Conservation (phyloP, 305 asterid genomes). For the Vinca major region DNA sequence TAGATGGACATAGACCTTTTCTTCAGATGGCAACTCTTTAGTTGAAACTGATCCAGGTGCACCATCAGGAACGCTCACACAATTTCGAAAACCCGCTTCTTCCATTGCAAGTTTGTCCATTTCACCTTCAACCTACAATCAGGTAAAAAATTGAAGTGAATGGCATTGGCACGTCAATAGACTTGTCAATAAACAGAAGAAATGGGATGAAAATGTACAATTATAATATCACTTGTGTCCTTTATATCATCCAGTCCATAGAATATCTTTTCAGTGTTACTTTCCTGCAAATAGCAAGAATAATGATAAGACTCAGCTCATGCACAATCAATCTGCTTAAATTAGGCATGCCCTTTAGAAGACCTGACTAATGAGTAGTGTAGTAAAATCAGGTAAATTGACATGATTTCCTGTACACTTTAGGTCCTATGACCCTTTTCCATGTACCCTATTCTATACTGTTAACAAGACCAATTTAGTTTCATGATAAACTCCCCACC, state of each 20-base stretch:
- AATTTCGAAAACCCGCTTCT: constrained; percentile 89
- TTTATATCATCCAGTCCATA: constrained; percentile 85
- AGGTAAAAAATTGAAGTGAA: not conserved
- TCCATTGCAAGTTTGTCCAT: constrained; percentile 98
- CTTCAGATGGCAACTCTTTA: constrained; percentile 55
- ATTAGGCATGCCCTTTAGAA: not conserved
- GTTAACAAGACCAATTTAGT: not conserved
- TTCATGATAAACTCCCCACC: not conserved
- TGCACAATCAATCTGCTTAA: constrained; percentile 11
- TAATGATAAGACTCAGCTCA: constrained; percentile 14
- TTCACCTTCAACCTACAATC: constrained; percentile 88
- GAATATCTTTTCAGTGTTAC: constrained; percentile 58
- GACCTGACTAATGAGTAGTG: constrained; percentile 4
- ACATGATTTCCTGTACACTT: not conserved
- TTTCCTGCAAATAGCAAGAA: constrained; percentile 46
- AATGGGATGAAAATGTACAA: constrained; percentile 35
- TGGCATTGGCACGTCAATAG: not conserved
- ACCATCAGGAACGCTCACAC: constrained; percentile 95
- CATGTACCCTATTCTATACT: not conserved
- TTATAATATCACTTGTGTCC: constrained; percentile 71
- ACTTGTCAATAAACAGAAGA: constrained; percentile 4
- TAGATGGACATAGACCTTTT: constrained; percentile 37
- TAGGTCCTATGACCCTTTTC: not conserved
- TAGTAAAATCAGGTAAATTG: not conserved
- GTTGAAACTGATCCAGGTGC: constrained; percentile 71